Base-by-base conservation (phyloP, 495 filamentous ascomycete species). In the Ascodesmis nigricans region DNA sequence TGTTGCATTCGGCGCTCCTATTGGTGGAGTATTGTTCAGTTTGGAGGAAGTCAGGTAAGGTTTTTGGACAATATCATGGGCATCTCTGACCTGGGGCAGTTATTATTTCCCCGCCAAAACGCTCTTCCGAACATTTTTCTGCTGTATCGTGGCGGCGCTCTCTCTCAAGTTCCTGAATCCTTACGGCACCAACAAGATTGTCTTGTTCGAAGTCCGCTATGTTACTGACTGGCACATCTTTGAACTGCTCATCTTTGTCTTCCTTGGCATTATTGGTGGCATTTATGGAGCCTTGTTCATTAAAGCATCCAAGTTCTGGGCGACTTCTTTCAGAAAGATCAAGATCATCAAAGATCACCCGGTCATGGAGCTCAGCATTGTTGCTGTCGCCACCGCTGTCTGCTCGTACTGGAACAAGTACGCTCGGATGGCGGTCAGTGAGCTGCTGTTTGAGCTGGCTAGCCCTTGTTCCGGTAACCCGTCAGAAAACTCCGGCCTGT, bases 101-200 rank as follows among this genome's bases (percentile, higher is more conserved):
- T 97, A 97, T 54, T 97, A 92, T 52, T 93, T 93, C 54, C 87
- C 84, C 3, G 78, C 87, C n/a, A 95, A 97, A 57, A 93, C 84
- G 2, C 67, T 97, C 2, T 97, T 97, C 58, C 65, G 87, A 24
- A 97, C 87, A 1, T 95, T 97, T 60, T 97, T 93, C 57, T 92
- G 82, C 55, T 97, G 84, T 55, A 95, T 95, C 46, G 78, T 67
- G 1, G 82, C 87, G 15, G 76, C 87, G 0, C 52, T 97, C 17
- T 80, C 83, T 3, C 59, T 95, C 36, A 91, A 91, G 47, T 91
- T 92, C 48, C 62, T 95, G 33, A 83, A 97, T 38, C 87, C 87
- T 0, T 97, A 97, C 50, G 84, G 83, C 13, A 97, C 81, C 0
- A 70, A 78, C 35, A 95, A 97, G 53, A 83, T 97, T 36, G 87